Conservation (phyloP, 2,329 filamentous ascomycete genomes). For the Colletotrichum orchidophilum region DNA sequence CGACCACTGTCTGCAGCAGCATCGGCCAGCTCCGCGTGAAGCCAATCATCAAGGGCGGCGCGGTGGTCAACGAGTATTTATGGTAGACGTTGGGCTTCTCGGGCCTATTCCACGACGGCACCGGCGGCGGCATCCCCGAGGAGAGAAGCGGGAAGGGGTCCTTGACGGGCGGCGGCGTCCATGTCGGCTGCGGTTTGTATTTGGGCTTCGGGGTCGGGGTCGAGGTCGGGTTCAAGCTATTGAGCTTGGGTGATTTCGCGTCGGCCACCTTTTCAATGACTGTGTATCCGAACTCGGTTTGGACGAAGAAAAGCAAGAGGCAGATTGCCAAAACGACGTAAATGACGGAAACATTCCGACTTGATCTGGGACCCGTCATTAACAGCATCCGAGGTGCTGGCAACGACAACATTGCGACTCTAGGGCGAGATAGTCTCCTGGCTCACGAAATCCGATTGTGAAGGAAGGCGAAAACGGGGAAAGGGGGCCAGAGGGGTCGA, state of each 20-base stretch:
- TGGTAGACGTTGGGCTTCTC: conserved; percentile 45
- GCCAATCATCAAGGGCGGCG: conserved; percentile 64
- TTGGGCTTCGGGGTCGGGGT: background rate
- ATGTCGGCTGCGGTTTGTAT: conserved; percentile 22
- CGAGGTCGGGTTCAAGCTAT: background rate
- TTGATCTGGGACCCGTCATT: background rate
- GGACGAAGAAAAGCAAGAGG: conserved; percentile 12
- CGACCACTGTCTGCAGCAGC: conserved; percentile 63
- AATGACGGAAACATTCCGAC: background rate
- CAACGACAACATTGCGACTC: conserved; percentile 18
- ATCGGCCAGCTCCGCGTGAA: conserved; percentile 67
- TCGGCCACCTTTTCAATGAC: background rate
- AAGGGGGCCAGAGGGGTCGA: background rate
- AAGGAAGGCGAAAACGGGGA: background rate
- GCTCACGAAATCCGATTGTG: background rate
- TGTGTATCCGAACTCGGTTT: background rate
- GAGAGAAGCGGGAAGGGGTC: conserved; percentile 55
- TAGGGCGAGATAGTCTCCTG: background rate
- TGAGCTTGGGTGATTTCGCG: background rate
- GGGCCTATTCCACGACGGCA: conserved; percentile 56
- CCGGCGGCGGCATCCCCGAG: conserved; percentile 48
- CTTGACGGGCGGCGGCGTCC: conserved; percentile 47
- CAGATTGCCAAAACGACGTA: background rate
- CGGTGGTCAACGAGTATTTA: conserved; percentile 47
- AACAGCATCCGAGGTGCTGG: conserved; percentile 16